These are phyloP conservation scores for Lepraria neglecta DNA, from an alignment of 495 filamentous ascomycete species.

Conservation along the genomic window DNA sequence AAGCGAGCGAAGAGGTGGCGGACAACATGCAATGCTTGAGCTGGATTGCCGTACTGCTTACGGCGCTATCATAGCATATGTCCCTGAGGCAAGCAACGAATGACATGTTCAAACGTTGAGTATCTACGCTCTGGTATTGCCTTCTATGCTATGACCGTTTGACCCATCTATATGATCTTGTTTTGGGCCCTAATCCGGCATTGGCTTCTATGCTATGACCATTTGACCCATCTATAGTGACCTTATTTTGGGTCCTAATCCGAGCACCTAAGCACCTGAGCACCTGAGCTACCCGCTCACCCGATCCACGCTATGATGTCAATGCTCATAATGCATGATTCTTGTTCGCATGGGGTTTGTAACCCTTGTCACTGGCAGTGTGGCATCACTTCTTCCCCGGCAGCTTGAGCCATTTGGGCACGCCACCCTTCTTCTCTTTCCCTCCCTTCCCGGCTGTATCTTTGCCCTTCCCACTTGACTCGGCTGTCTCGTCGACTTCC, in stretches of 20 bases:
- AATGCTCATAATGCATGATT: neutral
- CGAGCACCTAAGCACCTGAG: no score
- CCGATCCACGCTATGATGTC: neutral
- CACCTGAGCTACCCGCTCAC: neutral
- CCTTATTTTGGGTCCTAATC: neutral
- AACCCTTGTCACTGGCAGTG: neutral
- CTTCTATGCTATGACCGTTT: neutral
- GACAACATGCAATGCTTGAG: neutral
- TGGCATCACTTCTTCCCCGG: slow-evolving; percentile 47
- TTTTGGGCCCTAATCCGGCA: no score
- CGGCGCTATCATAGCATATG: neutral
- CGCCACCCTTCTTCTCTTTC: slow-evolving; percentile 35
- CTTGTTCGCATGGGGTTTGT: neutral
- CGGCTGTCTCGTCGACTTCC: slow-evolving; percentile 36
- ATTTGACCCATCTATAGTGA: neutral
- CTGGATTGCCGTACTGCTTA: slow-evolving; percentile 6
- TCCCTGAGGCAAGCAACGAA: neutral
- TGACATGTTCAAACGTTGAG: neutral
- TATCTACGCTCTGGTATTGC: no score
- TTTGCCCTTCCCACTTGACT: slow-evolving; percentile 37
- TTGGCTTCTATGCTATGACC: neutral
- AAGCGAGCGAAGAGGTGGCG: neutral
- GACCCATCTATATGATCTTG: neutral
- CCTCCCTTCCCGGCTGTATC: slow-evolving; percentile 32
- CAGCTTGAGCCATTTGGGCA: slow-evolving; percentile 68